These are phyloP conservation scores for Tubosaeta sp. DNA, from an alignment of 768 basidiomycete species.

Conservation along the genomic window DNA sequence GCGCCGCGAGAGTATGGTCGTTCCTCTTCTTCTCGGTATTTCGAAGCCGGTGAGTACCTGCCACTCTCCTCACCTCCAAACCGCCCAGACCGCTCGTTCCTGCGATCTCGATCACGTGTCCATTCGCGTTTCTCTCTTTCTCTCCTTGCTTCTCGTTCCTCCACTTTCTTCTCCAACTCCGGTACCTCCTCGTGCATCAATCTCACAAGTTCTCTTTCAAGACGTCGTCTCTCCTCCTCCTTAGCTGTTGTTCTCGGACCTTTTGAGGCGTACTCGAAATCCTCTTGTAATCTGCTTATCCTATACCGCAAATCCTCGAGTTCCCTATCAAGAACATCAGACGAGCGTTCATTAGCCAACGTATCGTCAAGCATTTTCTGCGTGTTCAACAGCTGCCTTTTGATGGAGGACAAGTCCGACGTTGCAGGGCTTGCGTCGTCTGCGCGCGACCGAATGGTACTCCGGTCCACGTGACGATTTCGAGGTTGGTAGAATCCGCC, in stretches of 20 bases:
- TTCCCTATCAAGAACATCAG: conserved; percentile 89
- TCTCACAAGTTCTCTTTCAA: conserved; percentile 83
- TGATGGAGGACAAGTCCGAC: conserved; percentile 81
- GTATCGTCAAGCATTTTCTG: conserved; percentile 75
- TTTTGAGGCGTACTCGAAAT: conserved; percentile 80
- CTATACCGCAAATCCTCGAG: conserved; percentile 81
- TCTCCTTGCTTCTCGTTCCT: conserved; percentile 70
- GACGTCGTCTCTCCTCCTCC: conserved; percentile 79
- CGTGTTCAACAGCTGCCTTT: conserved; percentile 74
- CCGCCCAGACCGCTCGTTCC: conserved; percentile 77
- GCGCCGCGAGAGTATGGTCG: conserved; percentile 49
- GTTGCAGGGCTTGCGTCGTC: conserved; percentile 58
- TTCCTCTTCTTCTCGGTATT: conserved; percentile 44
- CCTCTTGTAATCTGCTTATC: conserved; percentile 84
- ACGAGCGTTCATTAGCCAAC: conserved; percentile 69
- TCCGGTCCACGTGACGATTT: conserved; percentile 81
- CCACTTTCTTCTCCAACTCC: conserved; percentile 81
- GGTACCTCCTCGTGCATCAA: conserved; percentile 91
- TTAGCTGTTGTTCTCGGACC: conserved; percentile 67
- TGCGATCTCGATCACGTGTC: conserved; percentile 71
- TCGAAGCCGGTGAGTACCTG: conserved; percentile 30
- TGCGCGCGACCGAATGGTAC: conserved; percentile 67
- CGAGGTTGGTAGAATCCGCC: conserved; percentile 75
- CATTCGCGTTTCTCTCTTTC: conserved; percentile 78
- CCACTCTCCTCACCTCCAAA: conserved; percentile 47